phyloP scores from a whole-genome alignment of 352 stramenopile species.

The Globisporangium yorkense region DNA sequence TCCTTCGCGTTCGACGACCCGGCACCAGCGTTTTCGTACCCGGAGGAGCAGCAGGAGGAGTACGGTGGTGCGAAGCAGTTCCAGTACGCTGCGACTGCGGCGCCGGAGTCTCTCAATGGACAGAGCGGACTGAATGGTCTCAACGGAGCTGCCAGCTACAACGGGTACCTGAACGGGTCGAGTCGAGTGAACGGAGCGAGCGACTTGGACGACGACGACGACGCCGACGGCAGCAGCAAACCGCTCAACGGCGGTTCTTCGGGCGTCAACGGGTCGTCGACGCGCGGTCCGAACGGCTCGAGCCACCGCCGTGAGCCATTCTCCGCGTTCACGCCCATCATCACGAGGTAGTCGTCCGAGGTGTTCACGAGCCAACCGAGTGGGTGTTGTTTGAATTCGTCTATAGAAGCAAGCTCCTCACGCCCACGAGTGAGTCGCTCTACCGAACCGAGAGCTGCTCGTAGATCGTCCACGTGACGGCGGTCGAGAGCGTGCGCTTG shows the following conservation, averaged over 20 bases:
- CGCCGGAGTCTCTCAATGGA: neutral
- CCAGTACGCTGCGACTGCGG: constrained; percentile 1
- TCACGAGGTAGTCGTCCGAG: constrained; percentile 51
- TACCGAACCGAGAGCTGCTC: constrained; percentile 84
- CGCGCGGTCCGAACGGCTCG: constrained; percentile 16
- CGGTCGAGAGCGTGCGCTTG: constrained; percentile 96
- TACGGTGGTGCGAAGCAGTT: constrained; percentile 1
- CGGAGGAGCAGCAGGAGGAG: constrained; percentile 5
- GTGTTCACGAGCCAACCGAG: neutral
- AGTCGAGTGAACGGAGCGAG: neutral
- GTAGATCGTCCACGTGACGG: constrained; percentile 99
- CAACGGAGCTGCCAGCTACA: neutral
- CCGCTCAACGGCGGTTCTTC: constrained; percentile 8
- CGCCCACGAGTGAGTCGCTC: neutral
- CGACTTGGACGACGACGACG: constrained; percentile 6
- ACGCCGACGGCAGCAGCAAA: constrained; percentile 11
- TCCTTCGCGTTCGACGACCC: neutral
- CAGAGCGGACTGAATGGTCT: constrained; percentile 10
- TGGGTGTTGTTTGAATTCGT: neutral
- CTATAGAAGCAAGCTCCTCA: neutral
- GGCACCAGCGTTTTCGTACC: constrained; percentile 7
- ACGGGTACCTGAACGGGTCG: constrained; percentile 8
- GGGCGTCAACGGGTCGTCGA: constrained; percentile 24
- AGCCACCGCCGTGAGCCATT: constrained; percentile 50
- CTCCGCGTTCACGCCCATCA: constrained; percentile 81